Evolutionary conservation across 1,284 basidiomycete genomes (phyloP), one percentile per base, ranked within the genome.

Genomic region (Ceratorhiza oryzae-sativae): DNA sequence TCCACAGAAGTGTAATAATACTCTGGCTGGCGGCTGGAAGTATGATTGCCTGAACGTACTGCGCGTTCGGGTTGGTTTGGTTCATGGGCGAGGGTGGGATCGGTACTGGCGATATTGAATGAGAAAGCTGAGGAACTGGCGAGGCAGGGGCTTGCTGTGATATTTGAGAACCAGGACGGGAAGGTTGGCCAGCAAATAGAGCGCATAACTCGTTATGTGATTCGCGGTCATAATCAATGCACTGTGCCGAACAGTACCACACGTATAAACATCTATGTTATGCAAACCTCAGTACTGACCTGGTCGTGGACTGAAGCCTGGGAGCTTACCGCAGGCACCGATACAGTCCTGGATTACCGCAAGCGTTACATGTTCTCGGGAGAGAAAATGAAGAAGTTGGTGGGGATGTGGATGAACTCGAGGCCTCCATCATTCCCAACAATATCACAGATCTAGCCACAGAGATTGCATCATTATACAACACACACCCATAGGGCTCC

Each of bases 231-330:
- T n/a, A 36, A 27, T 45, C 25, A 6, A 45, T 27, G 41, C 59
- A 61, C 25, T 27, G 39, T n/a, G 45, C 27, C 15, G 59, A 61
- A n/a, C 59, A 61, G 18, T 61, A 61, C 59, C 59, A 61, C 23
- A 61, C 42, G 18, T 46, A 61, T 3, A 46, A 61, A 32, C 59
- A 61, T 10, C 59, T 61, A n/a, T 18, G 46, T 34, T 10, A n/a
- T 10, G 27, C 13, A n/a, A 18, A 30, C 13, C 30, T 46, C 15
- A 61, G 23, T 41, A n/a, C n/a, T 32, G n/a, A 15, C 13, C 27
- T 5, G 59, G 27, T 27, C 25, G 1, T 30, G 27, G 59, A 48
- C 30, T 9, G 9, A 32, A n/a, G 25, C 39, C 12, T 45, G 45
- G 12, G 32, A n/a, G n/a, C 53, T 56, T 46, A 61, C 59, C 59